Base-by-base conservation (phyloP, 2,329 filamentous ascomycete genomes). In the Talaromyces albobiverticillius region DNA sequence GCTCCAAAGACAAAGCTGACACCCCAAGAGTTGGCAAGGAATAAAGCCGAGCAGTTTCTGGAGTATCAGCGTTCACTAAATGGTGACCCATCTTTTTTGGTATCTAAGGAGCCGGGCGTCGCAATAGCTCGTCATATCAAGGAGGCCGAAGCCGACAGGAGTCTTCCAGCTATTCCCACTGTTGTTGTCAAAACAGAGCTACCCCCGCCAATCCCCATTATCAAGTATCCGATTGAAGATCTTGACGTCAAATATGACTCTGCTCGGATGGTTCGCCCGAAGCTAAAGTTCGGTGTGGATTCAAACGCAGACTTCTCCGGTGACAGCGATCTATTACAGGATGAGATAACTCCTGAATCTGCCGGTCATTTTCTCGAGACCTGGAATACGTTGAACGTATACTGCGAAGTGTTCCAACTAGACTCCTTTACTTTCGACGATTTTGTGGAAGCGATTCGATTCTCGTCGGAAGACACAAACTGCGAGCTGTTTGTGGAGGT, bases 381-480 rank as follows among this genome's bases (percentile, higher is more conserved):
- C 0, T 99, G 94, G 94, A 91, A 96, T 63, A 96, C 92, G 0
- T 79, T 99, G 31, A 99, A 96, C 64, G 93, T 99, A n/a, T 96
- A 96, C 67, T 95, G 91, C 66, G 90, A 96, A 65, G 87, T 96
- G 16, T 95, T 95, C 67, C 84, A 90, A 65, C 80, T 99, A 23
- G 94, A 99, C 70, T 97, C 93, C 0, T 99, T 99, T 67, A 97
- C 93, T 0, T 95, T 97, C 64, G 94, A 99, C 68, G 94, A 99
- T 69, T 97, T 92, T 64, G 80, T 96, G 4, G 88, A 97, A 67
- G 88, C 92, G 0, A 85, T 99, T 79, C 82, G 86, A 46, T 87
- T 92, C 55, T 82, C 88, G 0, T 90, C 85, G 0, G 82, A 86
- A 31, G 84, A 90, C 20, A 76, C 84, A 1, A 86, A 87, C 7